Conservation (phyloP, 805 yeast species). For the Allodekkera sacchari region DNA sequence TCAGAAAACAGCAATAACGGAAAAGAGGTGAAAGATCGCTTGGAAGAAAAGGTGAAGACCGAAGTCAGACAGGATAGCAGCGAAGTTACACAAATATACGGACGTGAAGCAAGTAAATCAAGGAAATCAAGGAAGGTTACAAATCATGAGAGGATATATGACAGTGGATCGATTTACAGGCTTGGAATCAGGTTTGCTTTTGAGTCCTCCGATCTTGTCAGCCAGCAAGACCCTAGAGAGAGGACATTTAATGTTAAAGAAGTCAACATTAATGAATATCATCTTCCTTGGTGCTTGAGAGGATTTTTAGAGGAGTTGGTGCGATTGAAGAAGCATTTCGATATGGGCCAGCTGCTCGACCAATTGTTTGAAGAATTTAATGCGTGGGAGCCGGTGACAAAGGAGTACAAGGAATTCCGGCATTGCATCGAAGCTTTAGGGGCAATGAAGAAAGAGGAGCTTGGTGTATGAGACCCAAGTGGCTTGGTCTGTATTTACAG, state of each 20-base stretch:
- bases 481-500: too few species aligned
- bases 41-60: too few species aligned
- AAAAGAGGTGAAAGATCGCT: too few species aligned
- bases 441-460: slow-evolving; percentile 8
- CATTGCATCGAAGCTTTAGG: slow-evolving; percentile 33
- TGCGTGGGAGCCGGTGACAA: slow-evolving; percentile 75
- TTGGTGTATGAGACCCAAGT: slow-evolving; percentile 1
- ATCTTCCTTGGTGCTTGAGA: slow-evolving; percentile 88
- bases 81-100: too few species aligned
- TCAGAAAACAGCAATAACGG: too few species aligned
- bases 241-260: slow-evolving; percentile 31
- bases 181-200: slow-evolving; percentile 64
- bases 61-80: too few species aligned
- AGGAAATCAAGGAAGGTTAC: neutral
- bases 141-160: slow-evolving; percentile 32
- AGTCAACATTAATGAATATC: slow-evolving; percentile 69
- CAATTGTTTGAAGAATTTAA: slow-evolving; percentile 52
- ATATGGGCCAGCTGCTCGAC: slow-evolving; percentile 38
- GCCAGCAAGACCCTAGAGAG: slow-evolving; percentile 29
- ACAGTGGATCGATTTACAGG: slow-evolving; percentile 67
- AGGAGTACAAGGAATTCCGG: slow-evolving; percentile 72
- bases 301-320: slow-evolving; percentile 64
- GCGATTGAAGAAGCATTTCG: slow-evolving; percentile 37
- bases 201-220: slow-evolving; percentile 59
- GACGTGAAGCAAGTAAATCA: too few species aligned